Conservation (phyloP, 2,329 filamentous ascomycete genomes). For the Claviceps pusilla region DNA sequence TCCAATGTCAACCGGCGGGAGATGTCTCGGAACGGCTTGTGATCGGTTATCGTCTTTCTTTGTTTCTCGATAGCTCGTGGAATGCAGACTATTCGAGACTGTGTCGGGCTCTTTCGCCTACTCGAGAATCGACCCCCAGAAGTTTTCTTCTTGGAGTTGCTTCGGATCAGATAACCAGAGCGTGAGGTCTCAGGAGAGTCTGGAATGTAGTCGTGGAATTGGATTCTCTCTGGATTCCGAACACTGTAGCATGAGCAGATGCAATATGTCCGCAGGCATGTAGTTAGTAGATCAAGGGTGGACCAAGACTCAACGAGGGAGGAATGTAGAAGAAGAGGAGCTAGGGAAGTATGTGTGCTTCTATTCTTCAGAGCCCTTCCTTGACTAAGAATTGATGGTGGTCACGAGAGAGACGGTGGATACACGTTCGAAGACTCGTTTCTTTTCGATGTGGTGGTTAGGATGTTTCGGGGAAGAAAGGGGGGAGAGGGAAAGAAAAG, state of each 20-base stretch:
- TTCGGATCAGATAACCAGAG: neutral
- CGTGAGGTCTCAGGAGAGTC: neutral
- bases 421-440: neutral
- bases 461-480: neutral
- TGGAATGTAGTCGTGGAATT: slow-evolving; percentile 4
- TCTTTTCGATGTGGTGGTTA: neutral
- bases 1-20: neutral
- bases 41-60: neutral
- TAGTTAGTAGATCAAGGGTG: neutral
- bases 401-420: neutral
- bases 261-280: neutral
- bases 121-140: neutral
- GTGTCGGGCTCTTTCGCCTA: neutral
- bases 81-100: neutral
- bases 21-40: slow-evolving; percentile 4
- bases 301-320: slow-evolving; percentile 1
- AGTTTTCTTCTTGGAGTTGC: neutral
- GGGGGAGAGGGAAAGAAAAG: neutral
- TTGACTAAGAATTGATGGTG: neutral
- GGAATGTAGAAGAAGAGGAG: slow-evolving; percentile 1
- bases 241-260: slow-evolving; percentile 2
- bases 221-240: neutral
- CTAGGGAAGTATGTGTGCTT: neutral
- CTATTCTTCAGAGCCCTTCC: neutral
- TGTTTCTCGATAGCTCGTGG: neutral